phyloP scores from a whole-genome alignment of 352 stramenopile genomes.

The Aphanomyces stellatus region DNA sequence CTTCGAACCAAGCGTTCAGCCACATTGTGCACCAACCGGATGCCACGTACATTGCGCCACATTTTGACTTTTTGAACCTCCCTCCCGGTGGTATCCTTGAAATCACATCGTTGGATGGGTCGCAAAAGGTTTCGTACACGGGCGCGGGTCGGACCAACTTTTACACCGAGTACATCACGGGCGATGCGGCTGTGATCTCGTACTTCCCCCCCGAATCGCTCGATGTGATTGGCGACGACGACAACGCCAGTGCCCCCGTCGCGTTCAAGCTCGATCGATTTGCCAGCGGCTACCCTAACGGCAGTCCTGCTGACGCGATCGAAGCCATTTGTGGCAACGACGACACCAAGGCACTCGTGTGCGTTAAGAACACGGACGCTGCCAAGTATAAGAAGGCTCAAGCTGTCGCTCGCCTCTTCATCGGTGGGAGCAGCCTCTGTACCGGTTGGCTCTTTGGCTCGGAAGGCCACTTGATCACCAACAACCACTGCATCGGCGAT shows the following conservation, averaged over 20 bases:
- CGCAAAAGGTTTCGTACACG: neutral
- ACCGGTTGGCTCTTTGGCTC: constrained; percentile 68
- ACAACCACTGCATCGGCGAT: constrained; percentile 66
- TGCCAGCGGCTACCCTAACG: neutral
- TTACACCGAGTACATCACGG: constrained; percentile 1
- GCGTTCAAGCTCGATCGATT: constrained; percentile 2
- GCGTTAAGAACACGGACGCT: neutral
- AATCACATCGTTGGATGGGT: constrained; percentile 3
- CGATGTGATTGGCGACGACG: no score
- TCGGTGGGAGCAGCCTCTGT: constrained; percentile 49
- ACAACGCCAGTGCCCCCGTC: neutral
- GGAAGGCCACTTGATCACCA: constrained; percentile 68
- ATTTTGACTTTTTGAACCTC: constrained; percentile 5
- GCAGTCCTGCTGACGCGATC: neutral
- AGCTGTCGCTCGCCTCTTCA: constrained; percentile 51
- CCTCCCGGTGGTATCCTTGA: neutral
- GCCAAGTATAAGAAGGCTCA: constrained; percentile 23
- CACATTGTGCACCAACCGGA: neutral
- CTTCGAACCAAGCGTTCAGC: neutral
- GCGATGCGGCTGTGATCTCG: neutral
- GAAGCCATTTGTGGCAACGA: neutral
- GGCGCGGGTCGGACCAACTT: neutral
- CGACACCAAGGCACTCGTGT: neutral
- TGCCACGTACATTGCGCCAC: neutral
- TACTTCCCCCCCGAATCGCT: neutral